Percentiles rank a stretch among this genome's conserved stretches.
Evolutionary conservation across 2,329 filamentous ascomycete species (phyloP).

Genomic region (Ophiostoma perfectum): DNA sequence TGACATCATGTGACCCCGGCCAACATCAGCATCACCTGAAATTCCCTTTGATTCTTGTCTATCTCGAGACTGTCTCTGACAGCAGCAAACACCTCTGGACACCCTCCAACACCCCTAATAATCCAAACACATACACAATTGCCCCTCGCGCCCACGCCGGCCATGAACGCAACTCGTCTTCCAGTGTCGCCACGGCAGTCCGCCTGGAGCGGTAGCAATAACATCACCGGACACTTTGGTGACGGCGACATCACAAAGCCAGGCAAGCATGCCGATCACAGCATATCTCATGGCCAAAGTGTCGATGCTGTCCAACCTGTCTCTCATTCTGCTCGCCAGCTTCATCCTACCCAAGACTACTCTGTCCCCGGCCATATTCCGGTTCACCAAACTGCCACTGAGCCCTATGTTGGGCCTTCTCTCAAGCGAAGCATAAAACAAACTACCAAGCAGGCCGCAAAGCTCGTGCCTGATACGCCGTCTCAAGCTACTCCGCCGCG

Average conservation of each 20-base stretch:
- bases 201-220: neutral
- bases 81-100: too few relatives aligned
- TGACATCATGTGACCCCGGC: slow-evolving; percentile 4
- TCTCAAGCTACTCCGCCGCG: too few relatives aligned
- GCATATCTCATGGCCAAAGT: too few relatives aligned
- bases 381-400: neutral
- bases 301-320: too few relatives aligned
- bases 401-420: neutral
- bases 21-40: neutral
- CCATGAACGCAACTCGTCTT: neutral
- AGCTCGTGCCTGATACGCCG: neutral
- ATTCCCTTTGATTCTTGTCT: neutral
- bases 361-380: neutral
- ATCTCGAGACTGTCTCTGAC: too few relatives aligned
- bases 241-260: neutral
- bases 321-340: neutral
- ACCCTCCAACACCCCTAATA: too few relatives aligned
- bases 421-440: neutral
- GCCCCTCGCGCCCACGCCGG: too few relatives aligned
- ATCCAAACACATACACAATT: too few relatives aligned
- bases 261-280: neutral
- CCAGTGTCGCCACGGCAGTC: neutral
- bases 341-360: neutral
- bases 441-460: neutral
- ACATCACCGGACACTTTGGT: neutral